Evolutionary conservation across 257 asterid species (phyloP).

Genomic region (Schizonepeta tenuifolia): DNA sequence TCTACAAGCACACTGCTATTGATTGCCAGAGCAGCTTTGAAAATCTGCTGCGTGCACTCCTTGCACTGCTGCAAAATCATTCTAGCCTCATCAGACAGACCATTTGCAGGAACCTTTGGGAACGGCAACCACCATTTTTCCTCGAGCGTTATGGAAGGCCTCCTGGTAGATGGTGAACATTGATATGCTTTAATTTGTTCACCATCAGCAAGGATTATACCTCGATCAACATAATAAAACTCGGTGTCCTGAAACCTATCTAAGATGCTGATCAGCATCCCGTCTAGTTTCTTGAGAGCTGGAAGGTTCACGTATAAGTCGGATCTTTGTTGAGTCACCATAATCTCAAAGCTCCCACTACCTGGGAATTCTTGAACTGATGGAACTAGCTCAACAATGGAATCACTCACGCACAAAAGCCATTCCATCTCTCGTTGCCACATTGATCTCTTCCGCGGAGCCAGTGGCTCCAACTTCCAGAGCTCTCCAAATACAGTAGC

Average conservation of each 20-base stretch:
- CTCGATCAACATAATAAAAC: slow-evolving; percentile 76
- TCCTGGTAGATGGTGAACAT: slow-evolving; percentile 45
- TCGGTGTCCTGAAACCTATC: slow-evolving; percentile 78
- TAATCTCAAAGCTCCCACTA: slow-evolving; percentile 76
- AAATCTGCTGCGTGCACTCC: slow-evolving; percentile 84
- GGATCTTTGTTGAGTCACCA: slow-evolving; percentile 80
- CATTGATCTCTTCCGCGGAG: slow-evolving; percentile 58
- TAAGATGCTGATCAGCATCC: slow-evolving; percentile 67
- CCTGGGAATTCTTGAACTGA: slow-evolving; percentile 78
- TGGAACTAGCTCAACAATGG: slow-evolving; percentile 89
- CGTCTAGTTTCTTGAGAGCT: slow-evolving; percentile 83
- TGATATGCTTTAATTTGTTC: slow-evolving; percentile 49
- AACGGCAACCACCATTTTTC: slow-evolving; percentile 96
- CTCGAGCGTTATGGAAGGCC: slow-evolving; percentile 69
- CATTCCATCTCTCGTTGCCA: slow-evolving; percentile 92
- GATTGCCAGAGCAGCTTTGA: slow-evolving; percentile 82
- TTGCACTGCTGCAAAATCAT: slow-evolving; percentile 68
- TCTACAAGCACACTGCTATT: slow-evolving; percentile 68
- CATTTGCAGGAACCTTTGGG: slow-evolving; percentile 79
- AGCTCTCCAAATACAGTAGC: slow-evolving; percentile 88
- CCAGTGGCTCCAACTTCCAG: slow-evolving; percentile 85
- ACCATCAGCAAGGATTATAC: slow-evolving; percentile 59
- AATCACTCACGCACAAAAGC: slow-evolving; percentile 90
- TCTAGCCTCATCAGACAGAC: slow-evolving; percentile 67
- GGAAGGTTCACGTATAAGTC: slow-evolving; percentile 83